Percentiles rank a stretch among this genome's conserved stretches.
Conservation (phyloP, 139 green algal genomes). For the Chlorella ohadii region DNA sequence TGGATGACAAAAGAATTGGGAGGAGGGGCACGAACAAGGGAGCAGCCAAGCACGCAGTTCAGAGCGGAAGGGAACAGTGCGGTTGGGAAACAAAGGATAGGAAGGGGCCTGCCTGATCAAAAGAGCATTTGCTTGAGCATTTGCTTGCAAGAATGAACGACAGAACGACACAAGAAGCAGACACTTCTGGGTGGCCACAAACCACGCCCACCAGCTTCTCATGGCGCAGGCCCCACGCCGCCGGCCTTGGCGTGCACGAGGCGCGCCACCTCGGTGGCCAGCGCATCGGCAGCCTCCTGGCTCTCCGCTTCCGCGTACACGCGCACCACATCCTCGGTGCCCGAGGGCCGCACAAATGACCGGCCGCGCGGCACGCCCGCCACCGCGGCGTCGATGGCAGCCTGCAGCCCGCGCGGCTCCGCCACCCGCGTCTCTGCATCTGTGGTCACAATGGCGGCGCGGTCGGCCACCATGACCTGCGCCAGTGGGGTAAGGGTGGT, state of each 20-base stretch:
- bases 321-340: constrained; percentile 97
- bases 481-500: no score
- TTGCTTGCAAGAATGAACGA: no score
- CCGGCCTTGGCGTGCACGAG: constrained; percentile 58
- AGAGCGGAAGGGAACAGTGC: no score
- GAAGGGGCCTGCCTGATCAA: no score
- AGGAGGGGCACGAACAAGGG: no score
- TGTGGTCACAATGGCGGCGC: constrained; percentile 65
- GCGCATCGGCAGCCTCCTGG: constrained; percentile 70
- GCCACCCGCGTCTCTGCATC: constrained; percentile 81
- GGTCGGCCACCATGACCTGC: background rate
- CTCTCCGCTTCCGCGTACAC: constrained; percentile 94
- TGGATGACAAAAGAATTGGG: no score
- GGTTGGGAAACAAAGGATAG: no score
- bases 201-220: background rate
- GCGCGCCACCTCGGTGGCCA: constrained; percentile 72
- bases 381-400: constrained; percentile 72
- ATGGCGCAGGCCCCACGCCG: constrained; percentile 45
- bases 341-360: constrained; percentile 92
- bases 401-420: constrained; percentile 74
- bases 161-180: no score
- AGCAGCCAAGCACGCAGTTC: no score
- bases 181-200: no score
- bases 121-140: no score
- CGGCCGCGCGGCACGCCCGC: constrained; percentile 58